phyloP scores from a whole-genome alignment of 495 filamentous ascomycete species.

The Copromyces sp. region DNA sequence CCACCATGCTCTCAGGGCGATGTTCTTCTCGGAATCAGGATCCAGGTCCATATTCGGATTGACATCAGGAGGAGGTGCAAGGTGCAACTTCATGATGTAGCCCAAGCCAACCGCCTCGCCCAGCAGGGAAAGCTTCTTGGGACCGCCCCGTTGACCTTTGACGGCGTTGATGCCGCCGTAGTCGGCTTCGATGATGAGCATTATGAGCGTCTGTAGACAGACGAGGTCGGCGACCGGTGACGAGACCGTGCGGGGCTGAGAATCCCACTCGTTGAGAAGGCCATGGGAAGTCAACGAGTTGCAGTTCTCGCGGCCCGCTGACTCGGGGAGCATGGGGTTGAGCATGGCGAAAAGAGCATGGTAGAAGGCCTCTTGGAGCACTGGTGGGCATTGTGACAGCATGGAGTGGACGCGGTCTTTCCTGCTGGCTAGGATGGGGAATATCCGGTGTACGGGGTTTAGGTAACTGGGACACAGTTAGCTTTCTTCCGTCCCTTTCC shows the following conservation, averaged over 20 bases:
- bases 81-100: constrained; percentile 46
- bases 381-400: constrained; percentile 48
- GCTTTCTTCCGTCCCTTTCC: not conserved
- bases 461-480: constrained; percentile 46
- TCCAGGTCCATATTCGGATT: constrained; percentile 32
- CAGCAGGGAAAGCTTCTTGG: constrained; percentile 33
- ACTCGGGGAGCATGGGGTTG: constrained; percentile 46
- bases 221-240: constrained; percentile 44
- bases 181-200: constrained; percentile 51
- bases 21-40: constrained; percentile 58
- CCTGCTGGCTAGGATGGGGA: constrained; percentile 62
- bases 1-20: constrained; percentile 66
- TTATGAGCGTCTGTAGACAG: constrained; percentile 51
- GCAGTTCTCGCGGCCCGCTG: constrained; percentile 25
- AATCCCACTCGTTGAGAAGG: constrained; percentile 44
- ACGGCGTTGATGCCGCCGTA: constrained; percentile 29
- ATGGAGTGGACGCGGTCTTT: constrained; percentile 52
- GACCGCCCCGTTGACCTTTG: constrained; percentile 22
- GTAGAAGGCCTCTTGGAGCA: constrained; percentile 61
- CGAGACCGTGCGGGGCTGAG: constrained; percentile 21
- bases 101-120: constrained; percentile 50
- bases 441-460: constrained; percentile 56
- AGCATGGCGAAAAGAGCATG: constrained; percentile 55
- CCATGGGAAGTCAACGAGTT: constrained; percentile 37
- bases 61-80: constrained; percentile 17